Conservation (phyloP, 768 basidiomycete species). For the Heimioporus sp. region DNA sequence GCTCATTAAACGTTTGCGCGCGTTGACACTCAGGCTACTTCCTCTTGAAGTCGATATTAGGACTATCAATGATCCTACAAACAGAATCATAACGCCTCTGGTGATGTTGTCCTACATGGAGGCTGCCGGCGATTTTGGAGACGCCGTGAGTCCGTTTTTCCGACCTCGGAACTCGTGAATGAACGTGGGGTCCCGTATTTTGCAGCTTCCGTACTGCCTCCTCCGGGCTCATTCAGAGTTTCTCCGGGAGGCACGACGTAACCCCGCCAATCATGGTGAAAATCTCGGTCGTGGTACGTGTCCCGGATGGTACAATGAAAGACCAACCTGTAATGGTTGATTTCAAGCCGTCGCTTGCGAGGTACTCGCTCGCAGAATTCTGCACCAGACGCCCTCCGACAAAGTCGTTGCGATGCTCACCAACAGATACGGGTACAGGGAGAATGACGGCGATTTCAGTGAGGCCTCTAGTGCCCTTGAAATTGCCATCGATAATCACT, state of each 20-base stretch:
- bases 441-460: conserved; percentile 74
- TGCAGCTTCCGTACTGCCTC: conserved; percentile 78
- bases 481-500: conserved; percentile 88
- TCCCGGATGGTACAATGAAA: background rate
- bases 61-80: conserved; percentile 71
- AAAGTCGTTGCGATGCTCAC: conserved; percentile 71
- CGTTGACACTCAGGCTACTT: conserved; percentile 70
- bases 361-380: conserved; percentile 75
- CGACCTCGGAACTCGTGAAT: background rate
- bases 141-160: conserved; percentile 56
- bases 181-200: background rate
- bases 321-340: background rate
- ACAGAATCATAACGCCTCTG: conserved; percentile 76
- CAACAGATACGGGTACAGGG: conserved; percentile 67
- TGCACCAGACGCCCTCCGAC: conserved; percentile 67
- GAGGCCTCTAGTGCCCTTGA: conserved; percentile 79
- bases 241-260: conserved; percentile 74
- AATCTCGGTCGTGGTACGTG: conserved; percentile 71
- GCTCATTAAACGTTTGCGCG: conserved; percentile 75
- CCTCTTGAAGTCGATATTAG: conserved; percentile 76
- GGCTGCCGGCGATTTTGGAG: conserved; percentile 85
- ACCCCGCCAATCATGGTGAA: conserved; percentile 86
- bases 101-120: conserved; percentile 75
- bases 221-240: conserved; percentile 78
- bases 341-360: conserved; percentile 75